A percentile compares a stretch with the other conserved stretches of the same genome.
phyloP scores from a whole-genome alignment of 2,329 filamentous ascomycete genomes.

The Aplosporella prunicola region DNA sequence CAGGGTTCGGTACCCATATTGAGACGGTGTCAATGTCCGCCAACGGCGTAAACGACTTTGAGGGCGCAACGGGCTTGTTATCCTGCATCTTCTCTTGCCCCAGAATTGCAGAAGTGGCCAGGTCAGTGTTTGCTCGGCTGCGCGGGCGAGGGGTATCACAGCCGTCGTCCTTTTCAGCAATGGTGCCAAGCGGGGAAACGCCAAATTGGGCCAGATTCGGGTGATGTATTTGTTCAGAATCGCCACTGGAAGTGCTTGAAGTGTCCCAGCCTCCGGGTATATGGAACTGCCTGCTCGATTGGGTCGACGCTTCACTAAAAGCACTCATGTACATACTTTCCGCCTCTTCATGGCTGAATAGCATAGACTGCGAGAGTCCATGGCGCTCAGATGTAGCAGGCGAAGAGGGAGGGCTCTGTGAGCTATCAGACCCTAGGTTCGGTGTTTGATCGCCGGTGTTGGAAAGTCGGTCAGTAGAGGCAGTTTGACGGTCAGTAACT shows the following conservation, averaged over 20 bases:
- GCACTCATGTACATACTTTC: conserved; percentile 82
- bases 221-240: conserved; percentile 6
- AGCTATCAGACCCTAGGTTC: conserved; percentile 4
- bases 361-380: conserved; percentile 44
- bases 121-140: conserved; percentile 20
- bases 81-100: background rate
- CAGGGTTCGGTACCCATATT: conserved; percentile 25
- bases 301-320: conserved; percentile 35
- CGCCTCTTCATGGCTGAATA: conserved; percentile 71
- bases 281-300: conserved; percentile 15
- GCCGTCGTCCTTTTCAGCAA: conserved; percentile 25
- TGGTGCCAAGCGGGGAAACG: conserved; percentile 14
- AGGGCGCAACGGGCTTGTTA: background rate
- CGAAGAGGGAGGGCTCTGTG: conserved; percentile 4
- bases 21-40: conserved; percentile 29
- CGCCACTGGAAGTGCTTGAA: conserved; percentile 15
- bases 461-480: no score
- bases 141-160: conserved; percentile 30
- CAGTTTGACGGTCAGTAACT: background rate
- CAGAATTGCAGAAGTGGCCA: no score
- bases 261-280: conserved; percentile 37
- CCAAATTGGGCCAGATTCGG: background rate
- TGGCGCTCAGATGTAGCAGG: conserved; percentile 6
- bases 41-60: conserved; percentile 18
- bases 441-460: background rate